These are phyloP conservation scores for Phialophora macrospora DNA, from an alignment of 2,329 filamentous ascomycete species.

Conservation along the genomic window DNA sequence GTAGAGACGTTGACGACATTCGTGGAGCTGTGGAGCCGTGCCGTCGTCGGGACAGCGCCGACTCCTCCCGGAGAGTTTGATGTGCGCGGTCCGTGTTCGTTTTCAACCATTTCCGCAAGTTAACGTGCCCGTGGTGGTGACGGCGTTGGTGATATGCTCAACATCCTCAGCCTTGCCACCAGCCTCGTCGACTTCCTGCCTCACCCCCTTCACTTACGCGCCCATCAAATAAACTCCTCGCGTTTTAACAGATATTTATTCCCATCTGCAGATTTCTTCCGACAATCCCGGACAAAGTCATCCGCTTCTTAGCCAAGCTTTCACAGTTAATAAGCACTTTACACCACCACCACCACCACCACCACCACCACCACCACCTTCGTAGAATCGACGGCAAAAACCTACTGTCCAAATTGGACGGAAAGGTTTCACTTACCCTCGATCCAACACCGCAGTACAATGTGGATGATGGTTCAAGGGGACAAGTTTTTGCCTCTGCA, in stretches of 20 bases:
- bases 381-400: not conserved
- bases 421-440: not conserved
- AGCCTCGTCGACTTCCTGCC: not conserved
- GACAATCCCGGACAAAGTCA: conserved; percentile 1
- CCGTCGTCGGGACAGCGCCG: not conserved
- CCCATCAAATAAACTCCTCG: not conserved
- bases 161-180: not conserved
- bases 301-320: not conserved
- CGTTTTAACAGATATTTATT: not conserved
- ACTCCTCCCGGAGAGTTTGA: not conserved
- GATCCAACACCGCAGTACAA: not conserved
- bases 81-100: not conserved
- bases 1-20: not conserved
- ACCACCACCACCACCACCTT: not conserved
- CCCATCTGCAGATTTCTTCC: not conserved
- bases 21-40: not conserved
- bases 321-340: conserved; percentile 1
- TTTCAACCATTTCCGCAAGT: not conserved
- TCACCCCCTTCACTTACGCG: not conserved
- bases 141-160: not conserved
- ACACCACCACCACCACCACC: no score
- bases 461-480: conserved; percentile 1
- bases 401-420: not conserved
- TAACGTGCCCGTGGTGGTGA: not conserved
- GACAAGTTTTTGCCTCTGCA: not conserved